Conservation (phyloP, 345 rosid species). For the Populus pruinosa region DNA sequence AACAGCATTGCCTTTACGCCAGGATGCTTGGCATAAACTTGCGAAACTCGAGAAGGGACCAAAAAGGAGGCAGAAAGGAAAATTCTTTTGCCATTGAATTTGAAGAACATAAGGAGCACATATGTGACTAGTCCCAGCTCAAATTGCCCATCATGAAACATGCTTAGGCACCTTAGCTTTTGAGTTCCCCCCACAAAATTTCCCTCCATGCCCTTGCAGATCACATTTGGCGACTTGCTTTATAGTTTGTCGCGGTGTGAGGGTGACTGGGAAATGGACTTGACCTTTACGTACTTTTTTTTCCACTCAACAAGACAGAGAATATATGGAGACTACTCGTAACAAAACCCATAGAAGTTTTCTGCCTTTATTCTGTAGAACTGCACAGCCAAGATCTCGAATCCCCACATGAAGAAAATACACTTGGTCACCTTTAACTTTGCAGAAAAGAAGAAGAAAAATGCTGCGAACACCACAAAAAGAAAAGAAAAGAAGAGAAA, state of each 20-base stretch:
- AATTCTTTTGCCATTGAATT: no score
- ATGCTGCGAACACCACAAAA: neutral
- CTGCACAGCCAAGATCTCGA: constrained; percentile 35
- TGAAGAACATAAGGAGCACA: neutral
- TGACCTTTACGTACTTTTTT: constrained; percentile 5
- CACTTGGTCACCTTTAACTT: constrained; percentile 11
- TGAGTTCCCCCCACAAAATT: neutral
- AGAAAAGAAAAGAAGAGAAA: neutral
- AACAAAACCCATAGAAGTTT: constrained; percentile 11
- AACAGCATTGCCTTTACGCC: neutral
- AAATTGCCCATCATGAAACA: neutral
- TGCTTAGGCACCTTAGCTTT: neutral
- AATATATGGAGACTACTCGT: constrained; percentile 3
- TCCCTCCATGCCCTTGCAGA: neutral
- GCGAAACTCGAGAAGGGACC: neutral
- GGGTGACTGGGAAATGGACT: constrained; percentile 30
- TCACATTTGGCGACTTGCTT: constrained; percentile 16
- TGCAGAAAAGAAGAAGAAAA: constrained; percentile 15
- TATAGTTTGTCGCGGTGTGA: constrained; percentile 11
- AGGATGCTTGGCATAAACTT: neutral
- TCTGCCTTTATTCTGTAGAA: constrained; percentile 14
- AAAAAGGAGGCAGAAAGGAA: neutral
- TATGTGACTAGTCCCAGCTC: neutral
- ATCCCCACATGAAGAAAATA: constrained; percentile 3
- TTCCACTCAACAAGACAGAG: neutral